Evolutionary conservation across 345 rosid genomes (phyloP), one percentile per base, ranked within the genome.

Genomic region (Eucalyptus brandiana): DNA sequence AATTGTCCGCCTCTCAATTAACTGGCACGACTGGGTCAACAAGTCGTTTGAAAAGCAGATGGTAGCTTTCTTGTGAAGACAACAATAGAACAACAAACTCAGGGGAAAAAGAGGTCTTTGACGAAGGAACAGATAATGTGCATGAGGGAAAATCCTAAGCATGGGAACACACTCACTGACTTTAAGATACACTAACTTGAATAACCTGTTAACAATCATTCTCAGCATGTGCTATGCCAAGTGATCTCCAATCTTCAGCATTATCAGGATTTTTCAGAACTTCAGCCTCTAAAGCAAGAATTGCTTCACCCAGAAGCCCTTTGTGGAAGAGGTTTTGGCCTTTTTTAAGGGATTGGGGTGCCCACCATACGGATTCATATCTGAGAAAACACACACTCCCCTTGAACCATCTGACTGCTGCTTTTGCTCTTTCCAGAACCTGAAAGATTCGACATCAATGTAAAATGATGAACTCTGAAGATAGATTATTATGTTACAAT

Each of bases 221-320:
- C 92, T 98, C 99, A 18, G 99, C 99, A 89, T 98, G 97, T 87
- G 99, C 95, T 92, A 97, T 97, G 91, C 99, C 99, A 89, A 98
- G 97, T 91, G 97, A 93, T 91, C 99, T 96, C 99, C 99, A 98
- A 87, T 98, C 99, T 95, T 98, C 99, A 86, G 99, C 94, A 93
- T 98, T 98, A 14, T 98, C 97, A 83, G 99, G 96, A 89, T 95
- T 97, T 95, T 98, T 97, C 92, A 98, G 88, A 89, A 98, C 99
- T 95, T 98, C 99, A 89, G 99, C 99, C 93, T 97, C 99, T 92
- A 96, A 91, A 90, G 99, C 99, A 90, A 98, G 99, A 86, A 96
- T 98, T 88, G 99, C 99, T 94, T 98, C 99, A 93, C 99, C 96
- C 89, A 98, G 94, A 92, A 98, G 99, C 86, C 99, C 99, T 94